These are phyloP conservation scores for Aspergillus vadensis DNA, from an alignment of 2,329 filamentous ascomycete genomes.

Conservation along the genomic window DNA sequence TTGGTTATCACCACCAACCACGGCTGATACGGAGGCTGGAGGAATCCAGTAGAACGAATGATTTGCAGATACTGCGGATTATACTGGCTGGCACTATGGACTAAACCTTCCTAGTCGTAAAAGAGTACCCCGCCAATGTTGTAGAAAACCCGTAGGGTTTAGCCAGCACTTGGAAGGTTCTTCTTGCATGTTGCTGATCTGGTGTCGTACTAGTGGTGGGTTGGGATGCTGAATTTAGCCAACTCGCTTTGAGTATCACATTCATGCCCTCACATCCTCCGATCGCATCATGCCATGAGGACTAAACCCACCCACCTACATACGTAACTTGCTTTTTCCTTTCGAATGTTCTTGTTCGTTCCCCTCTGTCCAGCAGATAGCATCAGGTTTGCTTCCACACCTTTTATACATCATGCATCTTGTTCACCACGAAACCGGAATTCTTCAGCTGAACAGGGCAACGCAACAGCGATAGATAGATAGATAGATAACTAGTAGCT, in stretches of 20 bases:
- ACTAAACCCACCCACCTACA: background rate
- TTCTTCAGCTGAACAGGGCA: background rate
- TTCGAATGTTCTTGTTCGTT: background rate
- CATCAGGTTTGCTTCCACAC: background rate
- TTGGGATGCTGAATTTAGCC: background rate
- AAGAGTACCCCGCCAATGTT: background rate
- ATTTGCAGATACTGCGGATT: conserved; percentile 13
- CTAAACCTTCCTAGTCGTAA: no score
- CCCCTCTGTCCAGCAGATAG: background rate
- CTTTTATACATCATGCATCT: background rate
- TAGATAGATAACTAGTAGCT: no score
- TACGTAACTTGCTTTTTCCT: conserved; percentile 1
- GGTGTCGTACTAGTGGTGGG: background rate
- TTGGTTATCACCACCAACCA: background rate
- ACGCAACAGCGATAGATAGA: background rate
- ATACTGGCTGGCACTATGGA: background rate
- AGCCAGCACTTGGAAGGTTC: conserved; percentile 2
- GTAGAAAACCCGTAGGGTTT: background rate
- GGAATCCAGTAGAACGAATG: conserved; percentile 5
- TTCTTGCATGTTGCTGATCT: conserved; percentile 3
- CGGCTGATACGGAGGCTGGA: background rate
- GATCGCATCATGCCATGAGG: conserved; percentile 7
- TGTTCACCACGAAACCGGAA: conserved; percentile 1
- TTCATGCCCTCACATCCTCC: background rate
- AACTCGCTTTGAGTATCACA: background rate